These are phyloP conservation scores for Amanita pseudoporphyria DNA, from an alignment of 768 basidiomycete genomes.

Conservation along the genomic window DNA sequence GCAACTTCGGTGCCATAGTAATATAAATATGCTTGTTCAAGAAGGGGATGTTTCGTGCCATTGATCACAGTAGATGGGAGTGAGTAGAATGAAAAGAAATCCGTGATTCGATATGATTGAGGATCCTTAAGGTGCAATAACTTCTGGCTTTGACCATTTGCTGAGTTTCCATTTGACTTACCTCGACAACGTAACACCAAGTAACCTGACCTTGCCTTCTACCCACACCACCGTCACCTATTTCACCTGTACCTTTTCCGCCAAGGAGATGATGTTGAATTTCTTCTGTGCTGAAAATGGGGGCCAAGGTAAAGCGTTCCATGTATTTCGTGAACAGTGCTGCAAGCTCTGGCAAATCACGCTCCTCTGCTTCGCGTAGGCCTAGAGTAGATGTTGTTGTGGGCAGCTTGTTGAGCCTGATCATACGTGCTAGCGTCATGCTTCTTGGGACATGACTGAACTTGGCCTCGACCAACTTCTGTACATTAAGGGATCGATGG, in stretches of 20 bases:
- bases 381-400: conserved; percentile 41
- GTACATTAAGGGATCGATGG: conserved; percentile 86
- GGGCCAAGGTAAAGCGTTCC: conserved; percentile 77
- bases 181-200: conserved; percentile 97
- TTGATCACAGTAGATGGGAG: conserved; percentile 91
- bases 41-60: conserved; percentile 53
- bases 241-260: conserved; percentile 57
- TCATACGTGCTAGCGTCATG: conserved; percentile 89
- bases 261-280: conserved; percentile 81
- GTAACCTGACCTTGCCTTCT: conserved; percentile 76
- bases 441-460: conserved; percentile 84
- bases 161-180: conserved; percentile 18
- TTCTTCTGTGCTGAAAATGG: conserved; percentile 68
- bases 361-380: conserved; percentile 81
- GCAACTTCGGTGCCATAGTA: conserved; percentile 87
- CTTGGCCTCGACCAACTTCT: conserved; percentile 83
- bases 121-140: conserved; percentile 49
- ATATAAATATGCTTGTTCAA: conserved; percentile 92
- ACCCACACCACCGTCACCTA: conserved; percentile 38
- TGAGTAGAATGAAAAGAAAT: conserved; percentile 95
- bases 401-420: conserved; percentile 63
- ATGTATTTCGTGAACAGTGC: conserved; percentile 71
- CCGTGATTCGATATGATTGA: conserved; percentile 74
- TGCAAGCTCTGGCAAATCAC: conserved; percentile 62
- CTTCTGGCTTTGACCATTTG: background rate